These are phyloP conservation scores for Diutina pseudorugosa DNA, from an alignment of 1,139 yeast genomes.

Conservation along the genomic window DNA sequence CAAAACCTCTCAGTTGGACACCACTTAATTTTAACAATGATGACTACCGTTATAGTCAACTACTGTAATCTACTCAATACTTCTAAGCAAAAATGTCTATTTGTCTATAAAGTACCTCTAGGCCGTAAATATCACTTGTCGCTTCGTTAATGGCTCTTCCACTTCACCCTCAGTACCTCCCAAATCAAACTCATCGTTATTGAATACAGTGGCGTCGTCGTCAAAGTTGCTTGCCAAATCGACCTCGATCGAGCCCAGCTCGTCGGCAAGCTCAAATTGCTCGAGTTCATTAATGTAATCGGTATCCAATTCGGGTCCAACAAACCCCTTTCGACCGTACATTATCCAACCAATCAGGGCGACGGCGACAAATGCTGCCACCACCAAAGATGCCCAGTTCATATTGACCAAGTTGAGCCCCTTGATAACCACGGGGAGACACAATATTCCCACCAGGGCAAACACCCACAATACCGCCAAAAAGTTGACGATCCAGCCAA, in stretches of 20 bases:
- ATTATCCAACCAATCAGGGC: slow-evolving; percentile 39
- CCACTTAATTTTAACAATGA: too few species aligned
- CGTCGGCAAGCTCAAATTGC: not conserved
- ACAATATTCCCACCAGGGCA: slow-evolving; percentile 49
- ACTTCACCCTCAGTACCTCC: not conserved
- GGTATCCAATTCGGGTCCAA: slow-evolving; percentile 48
- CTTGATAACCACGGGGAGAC: slow-evolving; percentile 66
- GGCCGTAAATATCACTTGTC: not conserved
- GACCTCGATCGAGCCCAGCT: not conserved
- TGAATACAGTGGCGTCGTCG: not conserved
- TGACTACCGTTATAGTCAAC: too few species aligned
- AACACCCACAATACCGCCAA: slow-evolving; percentile 51
- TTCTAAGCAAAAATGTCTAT: too few species aligned
- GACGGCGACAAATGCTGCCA: slow-evolving; percentile 32
- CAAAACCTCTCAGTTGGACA: too few species aligned
- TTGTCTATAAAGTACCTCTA: not conserved
- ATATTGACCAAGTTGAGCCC: slow-evolving; percentile 43
- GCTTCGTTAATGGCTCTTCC: not conserved
- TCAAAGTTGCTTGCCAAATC: not conserved
- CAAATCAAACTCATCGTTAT: not conserved
- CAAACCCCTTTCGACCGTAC: slow-evolving; percentile 53
- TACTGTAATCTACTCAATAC: too few species aligned
- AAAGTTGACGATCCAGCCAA: slow-evolving; percentile 55
- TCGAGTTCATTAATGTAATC: not conserved
- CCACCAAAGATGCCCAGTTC: slow-evolving; percentile 67